Base-by-base conservation (phyloP, 129 eudicot genomes). In the Saposhnikovia divaricata region DNA sequence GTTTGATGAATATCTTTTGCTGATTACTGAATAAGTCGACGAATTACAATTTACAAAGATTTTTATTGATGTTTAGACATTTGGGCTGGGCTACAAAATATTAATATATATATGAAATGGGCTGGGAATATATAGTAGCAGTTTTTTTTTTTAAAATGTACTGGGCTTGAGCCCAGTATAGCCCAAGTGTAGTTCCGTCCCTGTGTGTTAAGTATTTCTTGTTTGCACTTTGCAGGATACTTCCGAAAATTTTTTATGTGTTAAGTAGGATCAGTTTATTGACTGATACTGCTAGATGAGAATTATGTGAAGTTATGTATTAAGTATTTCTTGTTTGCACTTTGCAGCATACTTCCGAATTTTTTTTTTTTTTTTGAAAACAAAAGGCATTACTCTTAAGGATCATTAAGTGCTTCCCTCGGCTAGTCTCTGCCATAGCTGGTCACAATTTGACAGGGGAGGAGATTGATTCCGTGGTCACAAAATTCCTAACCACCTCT, bases 401-500 rank as follows among this genome's bases (percentile, higher is more conserved):
- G 38, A 77, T 87, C 72, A 45, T 84, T 2, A 46, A 84, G 87
- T 44, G 88, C 96, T 25, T 91, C 92, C 31, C 88, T 91, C 0
- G 4, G 43, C 50, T 46, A 46, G 50, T 87, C 82, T 85, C 82
- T 66, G 78, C 79, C 78, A 65, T 87, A 12, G 84, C 84, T 14
- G 75, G 38, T 3, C 88, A 87, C 79, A 79, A 25, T 78, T n/a
- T 87, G 82, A 89, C 91, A 1, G 91, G 85, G 4, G 86, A 82
- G 28, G 90, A 82, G 42, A 76, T 82, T 0, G 88, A 84, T 47
- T 87, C 89, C 3, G 92, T 85, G 34, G 87, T 87, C 77, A 85
- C 89, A 2, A 91, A 88, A 66, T 89, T 89, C 15, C 87, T 88
- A 77, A 61, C 87, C 28, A 87, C 93, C 5, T 51, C 83, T 3